Percentiles rank a stretch among this genome's conserved stretches.
phyloP scores from a whole-genome alignment of 148 eudicot genomes.

The Bassia scoparia region DNA sequence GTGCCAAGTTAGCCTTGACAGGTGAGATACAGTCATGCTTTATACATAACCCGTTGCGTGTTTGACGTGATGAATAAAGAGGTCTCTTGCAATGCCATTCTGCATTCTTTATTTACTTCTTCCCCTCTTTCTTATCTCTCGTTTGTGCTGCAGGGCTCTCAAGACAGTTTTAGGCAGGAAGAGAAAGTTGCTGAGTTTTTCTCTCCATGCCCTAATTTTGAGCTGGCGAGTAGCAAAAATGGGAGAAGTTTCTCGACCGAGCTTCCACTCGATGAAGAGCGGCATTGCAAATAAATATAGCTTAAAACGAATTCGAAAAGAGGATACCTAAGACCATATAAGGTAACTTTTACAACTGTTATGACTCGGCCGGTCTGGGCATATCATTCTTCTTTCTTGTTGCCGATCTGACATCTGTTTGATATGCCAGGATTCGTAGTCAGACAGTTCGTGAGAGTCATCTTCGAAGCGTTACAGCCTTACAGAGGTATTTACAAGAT shows the following conservation, averaged over 20 bases:
- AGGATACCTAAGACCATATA: constrained; percentile 53
- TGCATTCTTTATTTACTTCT: too few relatives aligned
- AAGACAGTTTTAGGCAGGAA: constrained; percentile 49
- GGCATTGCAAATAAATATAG: constrained; percentile 1
- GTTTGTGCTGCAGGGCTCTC: constrained; percentile 51
- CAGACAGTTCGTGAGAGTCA: constrained; percentile 45
- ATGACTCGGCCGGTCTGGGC: too few relatives aligned
- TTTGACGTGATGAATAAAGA: too few relatives aligned
- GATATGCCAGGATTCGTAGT: constrained; percentile 59
- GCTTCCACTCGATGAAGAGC: constrained; percentile 14
- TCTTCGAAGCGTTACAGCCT: constrained; percentile 49
- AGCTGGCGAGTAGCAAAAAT: constrained; percentile 49
- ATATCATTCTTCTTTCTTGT: background rate
- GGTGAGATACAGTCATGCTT: too few relatives aligned
- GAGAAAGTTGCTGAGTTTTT: constrained; percentile 52
- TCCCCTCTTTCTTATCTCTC: background rate
- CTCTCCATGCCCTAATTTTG: constrained; percentile 48
- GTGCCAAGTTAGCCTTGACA: constrained; percentile 75
- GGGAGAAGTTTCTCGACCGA: constrained; percentile 39
- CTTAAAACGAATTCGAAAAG: constrained; percentile 22
- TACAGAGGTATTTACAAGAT: constrained; percentile 38
- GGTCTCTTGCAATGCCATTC: too few relatives aligned
- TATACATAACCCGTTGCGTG: too few relatives aligned
- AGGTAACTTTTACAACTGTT: constrained; percentile 39
- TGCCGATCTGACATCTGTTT: background rate